Percentiles rank a stretch among this genome's conserved stretches.
Evolutionary conservation across 371 early-diverging fungal genomes (phyloP).

Genomic region (Mucor velutinosus): DNA sequence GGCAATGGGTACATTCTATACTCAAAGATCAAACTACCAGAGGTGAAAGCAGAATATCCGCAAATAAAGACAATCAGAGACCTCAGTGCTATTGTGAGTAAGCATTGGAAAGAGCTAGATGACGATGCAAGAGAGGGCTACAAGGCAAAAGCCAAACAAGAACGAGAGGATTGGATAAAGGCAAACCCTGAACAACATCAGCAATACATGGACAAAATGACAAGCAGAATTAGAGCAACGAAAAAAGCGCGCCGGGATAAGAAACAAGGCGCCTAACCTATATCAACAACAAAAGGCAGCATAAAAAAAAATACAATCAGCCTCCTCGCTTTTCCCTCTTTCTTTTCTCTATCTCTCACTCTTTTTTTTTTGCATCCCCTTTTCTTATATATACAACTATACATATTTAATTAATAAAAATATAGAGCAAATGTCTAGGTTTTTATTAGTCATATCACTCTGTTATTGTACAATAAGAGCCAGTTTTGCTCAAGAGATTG

Average conservation of each 20-base stretch:
- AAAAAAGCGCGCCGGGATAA: not conserved
- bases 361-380: not conserved
- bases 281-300: not conserved
- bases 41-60: not conserved
- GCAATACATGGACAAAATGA: not conserved
- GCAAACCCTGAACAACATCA: not conserved
- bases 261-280: not conserved
- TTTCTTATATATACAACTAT: not conserved
- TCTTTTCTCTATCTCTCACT: not conserved
- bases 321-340: not conserved
- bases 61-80: not conserved
- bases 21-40: not conserved
- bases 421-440: not conserved
- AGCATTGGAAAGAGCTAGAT: not conserved
- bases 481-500: slow-evolving; percentile 4
- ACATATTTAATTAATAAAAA: slow-evolving; percentile 1
- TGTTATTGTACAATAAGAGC: not conserved
- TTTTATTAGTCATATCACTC: not conserved
- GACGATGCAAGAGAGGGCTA: not conserved
- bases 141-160: slow-evolving; percentile 14
- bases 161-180: slow-evolving; percentile 21
- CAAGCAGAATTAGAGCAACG: not conserved
- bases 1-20: not conserved
- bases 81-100: not conserved
- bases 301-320: not conserved